Evolutionary conservation across 352 stramenopile species (phyloP), one percentile per base, ranked within the genome.

Genomic region (Phytopythium montanum): DNA sequence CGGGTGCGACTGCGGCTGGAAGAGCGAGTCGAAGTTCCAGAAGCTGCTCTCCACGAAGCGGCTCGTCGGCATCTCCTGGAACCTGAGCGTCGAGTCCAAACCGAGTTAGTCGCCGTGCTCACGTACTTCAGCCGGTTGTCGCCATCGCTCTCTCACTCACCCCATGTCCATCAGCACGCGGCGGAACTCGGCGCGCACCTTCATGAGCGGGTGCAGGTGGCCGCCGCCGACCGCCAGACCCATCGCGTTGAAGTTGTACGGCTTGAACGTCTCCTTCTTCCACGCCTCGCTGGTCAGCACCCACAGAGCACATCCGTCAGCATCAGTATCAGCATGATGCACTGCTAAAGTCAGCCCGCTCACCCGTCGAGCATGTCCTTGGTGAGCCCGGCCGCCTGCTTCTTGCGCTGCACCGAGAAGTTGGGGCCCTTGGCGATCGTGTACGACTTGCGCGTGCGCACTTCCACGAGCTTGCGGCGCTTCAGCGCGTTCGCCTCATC

Each of bases 11-110:
- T 99, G 98, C 44, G 98, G 98, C 84, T 99, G 97, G 76, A 99
- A 99, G 54, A 99, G 87, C 53, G 97, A 96, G 76, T 99, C 98
- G 76, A 99, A 99, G 84, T 99, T 99, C 98, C 98, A 99, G 76
- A 99, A 99, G 63, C 88, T 98, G 69, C 81, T 98, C 77, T 99
- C 98, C 25, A 99, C 97, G 84, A 92, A 99, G 73, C 97, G 97
- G 80, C 98, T 99, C 31, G 98, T 99, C 26, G 97, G 97, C 98
- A 99, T 99, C 81, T 99, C 98, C 41, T 97, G 73, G 72, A 99
- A 99, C 48, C 86, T 95, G 59, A 31, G 25, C 26, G 14, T 36
- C 25, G 5, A 34, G 14, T 36, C 25, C 5, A 34, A 1, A 34
- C 10, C 25, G 5, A 4, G 45, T 52, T 26, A 52, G 45, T 18